Evolutionary conservation across 202 grass and related monocot genomes (phyloP).

Genomic region (Carex arenaria): DNA sequence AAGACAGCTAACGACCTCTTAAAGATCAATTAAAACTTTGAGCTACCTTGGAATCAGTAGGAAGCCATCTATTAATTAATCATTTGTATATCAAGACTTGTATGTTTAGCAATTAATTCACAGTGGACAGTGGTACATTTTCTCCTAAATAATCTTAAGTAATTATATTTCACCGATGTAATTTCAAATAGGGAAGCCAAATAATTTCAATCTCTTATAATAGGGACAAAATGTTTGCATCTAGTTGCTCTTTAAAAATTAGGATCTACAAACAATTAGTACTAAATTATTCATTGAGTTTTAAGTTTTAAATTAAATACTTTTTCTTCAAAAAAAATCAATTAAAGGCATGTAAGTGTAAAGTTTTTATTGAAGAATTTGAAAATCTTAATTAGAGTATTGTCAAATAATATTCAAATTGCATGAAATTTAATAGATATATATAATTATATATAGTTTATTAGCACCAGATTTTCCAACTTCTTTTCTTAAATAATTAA

Average conservation of each 20-base stretch:
- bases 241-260: background rate
- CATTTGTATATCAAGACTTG: too few species aligned
- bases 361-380: too few species aligned
- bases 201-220: background rate
- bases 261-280: background rate
- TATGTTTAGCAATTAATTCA: too few species aligned
- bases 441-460: background rate
- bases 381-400: too few species aligned
- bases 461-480: background rate
- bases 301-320: background rate
- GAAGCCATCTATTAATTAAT: background rate
- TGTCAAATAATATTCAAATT: background rate
- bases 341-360: background rate
- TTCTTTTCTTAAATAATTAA: background rate
- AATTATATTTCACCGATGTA: background rate
- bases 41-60: background rate
- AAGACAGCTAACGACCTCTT: background rate
- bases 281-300: background rate
- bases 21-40: conserved; percentile 13
- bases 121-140: background rate
- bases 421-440: background rate
- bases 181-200: background rate
- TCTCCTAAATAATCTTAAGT: background rate
- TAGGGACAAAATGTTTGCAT: background rate
- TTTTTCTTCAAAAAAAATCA: background rate